Evolutionary conservation across 2,329 filamentous ascomycete genomes (phyloP), one percentile per base, ranked within the genome.

Genomic region (Helicocarpus griseus): DNA sequence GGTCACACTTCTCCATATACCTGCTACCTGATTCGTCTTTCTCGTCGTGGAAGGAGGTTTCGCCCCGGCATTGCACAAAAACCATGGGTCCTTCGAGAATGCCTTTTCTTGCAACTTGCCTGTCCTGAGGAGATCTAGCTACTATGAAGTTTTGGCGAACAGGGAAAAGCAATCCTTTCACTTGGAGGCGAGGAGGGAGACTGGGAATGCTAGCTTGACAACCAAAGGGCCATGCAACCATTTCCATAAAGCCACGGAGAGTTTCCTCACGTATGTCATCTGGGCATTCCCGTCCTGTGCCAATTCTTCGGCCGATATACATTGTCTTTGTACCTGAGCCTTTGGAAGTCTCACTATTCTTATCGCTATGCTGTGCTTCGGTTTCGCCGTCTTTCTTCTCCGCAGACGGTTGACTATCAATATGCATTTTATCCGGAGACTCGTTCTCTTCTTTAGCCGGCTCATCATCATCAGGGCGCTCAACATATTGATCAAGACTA

Each of bases 241-340:
- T 76, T 62, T 83, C 80, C 9, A 82, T 64, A 55, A 84, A 77
- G 13, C 73, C 71, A 46, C 74, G 71, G 36, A 82, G 68, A 28
- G 75, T 74, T 19, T 82, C 77, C 22, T 77, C 71, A 28, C 80
- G 78, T 54, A 77, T 74, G 24, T 73, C 71, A 46, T 79, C 76
- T 14, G 80, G 80, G 77, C 83, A 82, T 43, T 80, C 75, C 28
- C 68, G 61, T 17, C 79, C 80, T 33, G 76, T 73, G 7, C 73
- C 75, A n/a, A 76, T 74, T 22, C 81, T 78, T 40, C 77, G 75
- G 28, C 81, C 81, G 41, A 74, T 78, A 63, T 84, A 84, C 52
- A 67, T 63, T 2, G 43, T 54, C 24, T 66, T 60, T 29, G 36
- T 31, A 33, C 13, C 31, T 3, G 41, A 17, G 17, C 11, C 44